phyloP scores from a whole-genome alignment of 345 rosid genomes.

The Rubroshorea leprosula region DNA sequence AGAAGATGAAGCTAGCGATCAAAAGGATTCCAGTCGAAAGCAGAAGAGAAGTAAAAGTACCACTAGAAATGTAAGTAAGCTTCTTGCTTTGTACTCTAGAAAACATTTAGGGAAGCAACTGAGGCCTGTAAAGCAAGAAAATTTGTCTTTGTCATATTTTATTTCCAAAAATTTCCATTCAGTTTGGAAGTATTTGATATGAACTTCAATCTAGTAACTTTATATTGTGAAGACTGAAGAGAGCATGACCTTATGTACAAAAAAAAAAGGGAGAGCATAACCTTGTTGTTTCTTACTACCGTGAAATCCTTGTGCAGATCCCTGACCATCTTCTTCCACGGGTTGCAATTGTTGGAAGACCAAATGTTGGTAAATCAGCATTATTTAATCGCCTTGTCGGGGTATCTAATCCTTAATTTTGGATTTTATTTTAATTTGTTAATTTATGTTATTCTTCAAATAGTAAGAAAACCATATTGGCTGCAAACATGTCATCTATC shows the following conservation, averaged over 20 bases:
- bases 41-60: conserved; percentile 38
- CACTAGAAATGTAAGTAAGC: conserved; percentile 34
- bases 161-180: too few relatives aligned
- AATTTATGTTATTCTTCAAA: background rate
- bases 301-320: conserved; percentile 57
- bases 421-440: conserved; percentile 1
- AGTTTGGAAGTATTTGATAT: too few relatives aligned
- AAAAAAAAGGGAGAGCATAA: too few relatives aligned
- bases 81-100: background rate
- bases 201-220: too few relatives aligned
- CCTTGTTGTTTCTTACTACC: too few relatives aligned
- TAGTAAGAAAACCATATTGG: background rate
- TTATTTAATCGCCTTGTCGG: conserved; percentile 94
- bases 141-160: too few relatives aligned
- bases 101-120: too few relatives aligned
- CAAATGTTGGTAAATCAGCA: conserved; percentile 96
- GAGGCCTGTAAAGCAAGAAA: too few relatives aligned
- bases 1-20: conserved; percentile 54
- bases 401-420: conserved; percentile 28
- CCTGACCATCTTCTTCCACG: conserved; percentile 80
- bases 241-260: background rate
- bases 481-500: conserved; percentile 1
- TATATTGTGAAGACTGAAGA: too few relatives aligned
- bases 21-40: conserved; percentile 45
- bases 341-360: conserved; percentile 93